Conservation (phyloP, 2,329 filamentous ascomycete species). For the Gaeumannomyces sp. region DNA sequence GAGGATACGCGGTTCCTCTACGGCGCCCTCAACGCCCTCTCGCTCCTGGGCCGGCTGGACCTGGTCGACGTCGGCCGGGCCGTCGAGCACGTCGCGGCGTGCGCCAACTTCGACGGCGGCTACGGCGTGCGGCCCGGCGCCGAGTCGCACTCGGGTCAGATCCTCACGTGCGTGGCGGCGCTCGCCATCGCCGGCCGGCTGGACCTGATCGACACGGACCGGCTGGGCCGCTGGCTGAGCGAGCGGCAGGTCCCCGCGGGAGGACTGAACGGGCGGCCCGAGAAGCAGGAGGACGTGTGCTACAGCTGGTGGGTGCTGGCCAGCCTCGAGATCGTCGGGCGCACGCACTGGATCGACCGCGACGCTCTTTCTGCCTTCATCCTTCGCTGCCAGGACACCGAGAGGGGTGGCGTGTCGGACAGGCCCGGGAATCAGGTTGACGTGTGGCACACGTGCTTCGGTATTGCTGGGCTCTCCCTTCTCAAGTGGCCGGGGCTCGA, state of each 20-base stretch:
- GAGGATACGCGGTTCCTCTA: conserved; percentile 93
- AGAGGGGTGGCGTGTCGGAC: conserved; percentile 81
- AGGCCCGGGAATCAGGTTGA: conserved; percentile 92
- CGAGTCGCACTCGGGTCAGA: conserved; percentile 91
- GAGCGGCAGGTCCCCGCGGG: conserved; percentile 84
- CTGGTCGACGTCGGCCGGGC: conserved; percentile 75
- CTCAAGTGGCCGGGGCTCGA: conserved; percentile 70
- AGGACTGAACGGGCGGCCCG: conserved; percentile 87
- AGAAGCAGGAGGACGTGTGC: conserved; percentile 94
- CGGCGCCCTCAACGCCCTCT: conserved; percentile 81
- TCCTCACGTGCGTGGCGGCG: conserved; percentile 88
- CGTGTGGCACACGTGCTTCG: conserved; percentile 93
- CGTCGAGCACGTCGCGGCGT: conserved; percentile 70
- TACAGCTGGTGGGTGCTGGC: conserved; percentile 99
- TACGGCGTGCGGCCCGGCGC: conserved; percentile 86
- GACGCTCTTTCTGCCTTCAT: conserved; percentile 77
- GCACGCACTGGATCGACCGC: conserved; percentile 88
- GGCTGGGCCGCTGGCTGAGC: conserved; percentile 82
- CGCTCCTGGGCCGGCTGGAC: conserved; percentile 67
- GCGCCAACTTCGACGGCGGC: conserved; percentile 89
- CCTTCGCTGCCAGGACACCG: conserved; percentile 77
- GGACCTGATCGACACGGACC: conserved; percentile 76
- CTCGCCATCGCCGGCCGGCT: conserved; percentile 76
- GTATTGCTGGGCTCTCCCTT: conserved; percentile 79
- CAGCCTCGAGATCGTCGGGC: conserved; percentile 81